These are phyloP conservation scores for Diplosphaera chodatii DNA, from an alignment of 139 green algal species.

Conservation along the genomic window DNA sequence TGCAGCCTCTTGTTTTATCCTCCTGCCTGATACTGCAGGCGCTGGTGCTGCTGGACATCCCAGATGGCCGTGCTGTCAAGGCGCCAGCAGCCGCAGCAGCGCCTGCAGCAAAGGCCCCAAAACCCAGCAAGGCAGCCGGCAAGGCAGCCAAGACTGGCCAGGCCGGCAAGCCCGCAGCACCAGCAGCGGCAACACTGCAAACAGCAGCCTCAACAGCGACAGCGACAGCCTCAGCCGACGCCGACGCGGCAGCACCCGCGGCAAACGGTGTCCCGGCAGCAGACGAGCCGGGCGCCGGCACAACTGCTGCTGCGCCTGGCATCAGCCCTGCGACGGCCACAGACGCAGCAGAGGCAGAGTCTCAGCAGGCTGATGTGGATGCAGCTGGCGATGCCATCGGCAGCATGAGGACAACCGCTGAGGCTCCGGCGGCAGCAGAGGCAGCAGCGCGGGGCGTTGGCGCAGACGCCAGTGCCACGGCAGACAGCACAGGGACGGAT, in stretches of 20 bases:
- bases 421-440: background rate
- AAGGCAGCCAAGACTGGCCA: background rate
- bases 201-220: too few relatives aligned
- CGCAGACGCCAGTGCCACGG: background rate
- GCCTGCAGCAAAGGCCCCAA: too few relatives aligned
- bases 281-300: too few relatives aligned
- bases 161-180: background rate
- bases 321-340: too few relatives aligned
- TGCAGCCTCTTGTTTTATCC: too few relatives aligned
- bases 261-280: too few relatives aligned
- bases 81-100: too few relatives aligned
- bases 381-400: background rate
- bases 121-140: background rate
- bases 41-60: conserved; percentile 84
- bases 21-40: too few relatives aligned
- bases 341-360: background rate
- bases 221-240: too few relatives aligned
- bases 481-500: background rate
- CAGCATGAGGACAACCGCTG: background rate
- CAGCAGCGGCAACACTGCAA: too few relatives aligned
- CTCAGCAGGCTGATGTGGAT: background rate
- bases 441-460: background rate
- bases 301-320: too few relatives aligned
- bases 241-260: too few relatives aligned
- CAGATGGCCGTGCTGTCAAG: conserved; percentile 60